Base-by-base conservation (phyloP, 176 grass and related monocot genomes). In the Puccinellia tenuiflora region DNA sequence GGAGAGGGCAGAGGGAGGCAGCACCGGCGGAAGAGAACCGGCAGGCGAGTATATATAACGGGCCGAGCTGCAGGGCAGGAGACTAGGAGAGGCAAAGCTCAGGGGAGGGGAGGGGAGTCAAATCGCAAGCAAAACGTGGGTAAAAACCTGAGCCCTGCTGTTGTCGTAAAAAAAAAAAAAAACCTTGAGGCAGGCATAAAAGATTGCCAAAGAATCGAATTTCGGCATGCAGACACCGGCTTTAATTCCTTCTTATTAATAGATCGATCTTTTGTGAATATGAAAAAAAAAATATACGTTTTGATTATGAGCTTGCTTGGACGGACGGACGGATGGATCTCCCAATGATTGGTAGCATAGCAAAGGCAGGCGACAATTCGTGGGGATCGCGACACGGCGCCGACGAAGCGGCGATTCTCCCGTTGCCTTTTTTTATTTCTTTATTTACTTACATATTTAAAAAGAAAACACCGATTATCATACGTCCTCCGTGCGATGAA, bases 311-410 rank as follows among this genome's bases (percentile, higher is more conserved):
- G 9, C n/a, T 56, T 40, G 84, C 48, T 40, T 78, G 77, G 51
- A 37, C 75, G 60, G 70, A 80, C 84, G 73, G 80, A 88, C 79
- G 50, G 74, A 78, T 80, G 69, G 59, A 66, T 83, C 51, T 92
- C 18, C 87, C 84, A 93, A 93, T 94, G 88, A 91, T 92, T 91
- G 79, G 54, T 37, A 56, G 37, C 62, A 43, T 71, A 76, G 78
- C n/a, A n/a, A n/a, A n/a, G n/a, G n/a, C n/a, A n/a, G 71, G 68
- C 76, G 87, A 97, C 87, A 88, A 67, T 79, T 86, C 72, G 68
- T 81, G 68, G 54, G 78, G 91, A 97, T 48, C 75, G 89, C 69
- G 91, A 92, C 87, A 81, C 85, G 17, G 83, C 89, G 87, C 94
- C 91, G 82, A 90, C 85, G 81, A 91, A 82, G 73, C 86, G 50